Evolutionary conservation across 2,329 filamentous ascomycete species (phyloP), one percentile per base, ranked within the genome.

Genomic region (Epichloe amarillans): DNA sequence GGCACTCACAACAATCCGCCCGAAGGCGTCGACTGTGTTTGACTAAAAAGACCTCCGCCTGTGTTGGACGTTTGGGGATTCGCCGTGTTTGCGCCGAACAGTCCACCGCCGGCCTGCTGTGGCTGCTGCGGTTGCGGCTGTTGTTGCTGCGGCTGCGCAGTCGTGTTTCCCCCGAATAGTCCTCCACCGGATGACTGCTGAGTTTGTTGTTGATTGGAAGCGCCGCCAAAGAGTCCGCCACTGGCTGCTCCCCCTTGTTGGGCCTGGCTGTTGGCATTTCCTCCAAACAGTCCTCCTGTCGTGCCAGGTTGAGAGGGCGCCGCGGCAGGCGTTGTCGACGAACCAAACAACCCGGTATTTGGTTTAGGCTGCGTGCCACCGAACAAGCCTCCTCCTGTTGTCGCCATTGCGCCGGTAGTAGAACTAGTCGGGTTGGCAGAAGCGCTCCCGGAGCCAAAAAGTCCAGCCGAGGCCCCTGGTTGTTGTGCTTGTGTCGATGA

Each of bases 341-440:
- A 54, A 19, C 65, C 64, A 53, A 67, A 68, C 36, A 68, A 56
- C 11, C 61, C 58, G 2, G 58, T 57, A 15, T 55, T 54, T 33
- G 59, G 50, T 51, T 62, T 63, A 30, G 55, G 58, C 55, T 61
- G 61, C 17, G 58, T 50, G 30, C 46, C 54, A 37, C 66, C 67
- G 55, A 70, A 71, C 33, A 71, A 55, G 47, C 68, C 62, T 41
- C 68, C 62, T 41, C 69, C 63, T 19, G 63, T 60, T 19, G 65
- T 64, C 45, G 69, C 62, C 60, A 69, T 69, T 50, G 49, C 59
- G 61, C 56, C 55, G 52, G 60, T 54, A 51, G 60, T 55, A 15
- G 62, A 55, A 53, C 57, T 48, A 36, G 61, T 53, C 14, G 63
- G 57, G 19, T 58, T 62, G 53, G 62, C 54, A 47, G 56, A 55